These are phyloP conservation scores for Fusarium sp. DNA, from an alignment of 2,329 filamentous ascomycete species.

Conservation along the genomic window DNA sequence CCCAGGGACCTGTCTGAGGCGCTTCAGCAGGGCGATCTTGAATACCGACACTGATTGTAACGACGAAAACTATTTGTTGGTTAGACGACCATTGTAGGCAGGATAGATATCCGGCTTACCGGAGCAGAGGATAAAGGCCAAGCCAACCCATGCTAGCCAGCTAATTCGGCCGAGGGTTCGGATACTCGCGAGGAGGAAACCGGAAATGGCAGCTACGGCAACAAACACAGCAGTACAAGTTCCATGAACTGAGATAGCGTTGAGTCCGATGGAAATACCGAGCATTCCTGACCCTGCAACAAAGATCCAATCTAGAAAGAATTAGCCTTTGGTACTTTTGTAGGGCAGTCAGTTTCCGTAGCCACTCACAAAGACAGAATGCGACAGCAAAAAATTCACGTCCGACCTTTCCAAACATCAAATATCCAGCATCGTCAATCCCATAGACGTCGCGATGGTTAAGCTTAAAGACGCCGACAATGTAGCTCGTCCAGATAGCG, in stretches of 20 bases:
- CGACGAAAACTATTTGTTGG: conserved; percentile 22
- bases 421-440: conserved; percentile 61
- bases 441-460: conserved; percentile 63
- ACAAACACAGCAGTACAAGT: conserved; percentile 54
- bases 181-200: conserved; percentile 46
- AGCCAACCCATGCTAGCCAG: conserved; percentile 46
- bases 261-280: conserved; percentile 52
- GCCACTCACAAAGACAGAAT: conserved; percentile 48
- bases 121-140: conserved; percentile 29
- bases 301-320: conserved; percentile 20
- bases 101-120: not conserved
- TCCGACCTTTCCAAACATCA: conserved; percentile 60
- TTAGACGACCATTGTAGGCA: not conserved
- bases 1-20: conserved; percentile 36
- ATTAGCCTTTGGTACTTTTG: not conserved
- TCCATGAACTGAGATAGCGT: conserved; percentile 52
- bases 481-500: conserved; percentile 61
- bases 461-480: conserved; percentile 62
- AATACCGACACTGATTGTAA: conserved; percentile 35
- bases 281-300: conserved; percentile 34
- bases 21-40: conserved; percentile 31
- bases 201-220: conserved; percentile 46
- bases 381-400: conserved; percentile 53
- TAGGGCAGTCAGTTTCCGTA: not conserved
- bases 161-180: conserved; percentile 46